Evolutionary conservation across 164 flowering plant species (phyloP).

Genomic region (Nelumbo lutea): DNA sequence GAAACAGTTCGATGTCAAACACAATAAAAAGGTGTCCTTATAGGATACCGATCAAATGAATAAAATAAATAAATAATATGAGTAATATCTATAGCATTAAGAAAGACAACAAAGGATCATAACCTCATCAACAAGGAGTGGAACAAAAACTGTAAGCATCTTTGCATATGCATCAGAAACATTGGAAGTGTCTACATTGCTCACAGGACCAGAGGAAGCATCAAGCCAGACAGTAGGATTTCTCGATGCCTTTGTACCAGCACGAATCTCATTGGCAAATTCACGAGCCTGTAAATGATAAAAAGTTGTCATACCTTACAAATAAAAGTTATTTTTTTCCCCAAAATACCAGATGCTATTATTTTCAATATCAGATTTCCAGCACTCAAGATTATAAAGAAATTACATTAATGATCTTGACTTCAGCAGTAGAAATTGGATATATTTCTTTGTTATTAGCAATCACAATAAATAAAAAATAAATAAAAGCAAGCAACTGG

Average conservation of each 20-base stretch:
- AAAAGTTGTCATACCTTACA: constrained; percentile 10
- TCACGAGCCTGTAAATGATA: constrained; percentile 78
- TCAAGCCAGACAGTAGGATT: constrained; percentile 95
- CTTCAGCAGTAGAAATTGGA: no score
- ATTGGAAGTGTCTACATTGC: constrained; percentile 76
- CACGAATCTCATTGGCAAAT: constrained; percentile 99
- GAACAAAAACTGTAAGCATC: constrained; percentile 93
- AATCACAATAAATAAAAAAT: no score
- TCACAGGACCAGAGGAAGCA: constrained; percentile 61
- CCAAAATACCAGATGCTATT: neutral
- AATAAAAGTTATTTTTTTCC: neutral
- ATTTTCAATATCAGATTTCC: neutral
- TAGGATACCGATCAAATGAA: neutral
- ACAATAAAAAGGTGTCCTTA: neutral
- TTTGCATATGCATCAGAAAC: constrained; percentile 95
- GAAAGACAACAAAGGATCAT: neutral
- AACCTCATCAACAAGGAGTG: constrained; percentile 98
- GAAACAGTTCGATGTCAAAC: constrained; percentile 5
- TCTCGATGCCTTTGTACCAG: constrained; percentile 89
- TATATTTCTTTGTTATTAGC: no score
- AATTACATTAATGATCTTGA: neutral
- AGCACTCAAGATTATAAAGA: neutral
- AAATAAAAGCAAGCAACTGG: no score
- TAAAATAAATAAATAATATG: neutral
- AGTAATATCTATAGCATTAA: neutral